Evolutionary conservation across 108 stramenopile genomes (phyloP).

Genomic region (Fragilaria radians): DNA sequence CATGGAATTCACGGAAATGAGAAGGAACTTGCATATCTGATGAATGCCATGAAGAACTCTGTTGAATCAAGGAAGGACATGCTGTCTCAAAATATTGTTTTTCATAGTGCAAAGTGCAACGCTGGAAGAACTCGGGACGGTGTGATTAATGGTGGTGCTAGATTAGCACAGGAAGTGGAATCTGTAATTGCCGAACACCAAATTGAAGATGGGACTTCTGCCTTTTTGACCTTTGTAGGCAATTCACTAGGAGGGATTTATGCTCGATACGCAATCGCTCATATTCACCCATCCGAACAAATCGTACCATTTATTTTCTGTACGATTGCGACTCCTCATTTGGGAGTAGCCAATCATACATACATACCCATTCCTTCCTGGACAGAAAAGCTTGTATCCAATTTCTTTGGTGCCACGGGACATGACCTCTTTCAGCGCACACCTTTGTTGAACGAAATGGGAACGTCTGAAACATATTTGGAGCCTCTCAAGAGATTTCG

Average conservation of each 20-base stretch:
- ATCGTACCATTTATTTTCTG: slow-evolving; percentile 53
- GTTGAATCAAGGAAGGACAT: slow-evolving; percentile 1
- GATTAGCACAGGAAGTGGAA: slow-evolving; percentile 58
- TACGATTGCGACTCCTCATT: slow-evolving; percentile 73
- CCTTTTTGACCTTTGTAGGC: slow-evolving; percentile 54
- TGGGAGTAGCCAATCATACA: slow-evolving; percentile 58
- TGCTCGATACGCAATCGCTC: slow-evolving; percentile 53
- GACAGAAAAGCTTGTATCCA: slow-evolving; percentile 42
- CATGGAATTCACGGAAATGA: slow-evolving; percentile 83
- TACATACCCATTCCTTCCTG: slow-evolving; percentile 55
- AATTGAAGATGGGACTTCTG: background rate
- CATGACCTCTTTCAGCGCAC: slow-evolving; percentile 60
- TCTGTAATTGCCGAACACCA: slow-evolving; percentile 27
- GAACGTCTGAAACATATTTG: slow-evolving; percentile 29
- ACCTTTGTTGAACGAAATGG: slow-evolving; percentile 39
- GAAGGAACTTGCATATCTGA: slow-evolving; percentile 62
- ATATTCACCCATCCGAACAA: slow-evolving; percentile 20
- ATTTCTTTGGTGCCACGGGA: slow-evolving; percentile 41
- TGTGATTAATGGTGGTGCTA: slow-evolving; percentile 48
- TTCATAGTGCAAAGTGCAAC: slow-evolving; percentile 58
- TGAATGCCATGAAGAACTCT: slow-evolving; percentile 21
- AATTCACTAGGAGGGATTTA: slow-evolving; percentile 80
- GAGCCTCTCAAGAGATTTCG: slow-evolving; percentile 54
- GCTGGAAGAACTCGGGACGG: slow-evolving; percentile 63
- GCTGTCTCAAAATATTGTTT: slow-evolving; percentile 28